Conservation (phyloP, 441 rosid genomes). For the Pelargonium myrrhifolium region DNA sequence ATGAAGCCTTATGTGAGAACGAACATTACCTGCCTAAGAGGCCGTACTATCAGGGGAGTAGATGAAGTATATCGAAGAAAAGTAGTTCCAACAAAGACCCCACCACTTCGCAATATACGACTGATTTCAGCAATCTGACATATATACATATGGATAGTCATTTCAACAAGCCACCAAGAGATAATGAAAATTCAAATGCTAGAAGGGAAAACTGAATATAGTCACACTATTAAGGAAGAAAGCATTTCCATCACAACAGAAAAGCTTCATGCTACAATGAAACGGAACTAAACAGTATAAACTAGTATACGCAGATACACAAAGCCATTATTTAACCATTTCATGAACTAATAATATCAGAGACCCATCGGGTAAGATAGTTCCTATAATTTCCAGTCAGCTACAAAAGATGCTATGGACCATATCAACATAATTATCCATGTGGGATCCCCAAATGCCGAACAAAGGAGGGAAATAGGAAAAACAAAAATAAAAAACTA, state of each 20-base stretch:
- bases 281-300: neutral
- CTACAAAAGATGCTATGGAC: neutral
- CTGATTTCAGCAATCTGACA: constrained; percentile 81
- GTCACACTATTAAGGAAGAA: neutral
- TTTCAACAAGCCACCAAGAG: neutral
- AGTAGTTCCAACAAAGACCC: constrained; percentile 85
- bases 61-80: constrained; percentile 60
- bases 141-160: neutral
- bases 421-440: neutral
- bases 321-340: neutral
- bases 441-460: neutral
- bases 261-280: neutral
- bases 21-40: constrained; percentile 50
- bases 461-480: neutral
- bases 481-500: neutral
- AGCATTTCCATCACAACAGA: constrained; percentile 1
- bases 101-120: constrained; percentile 72
- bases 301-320: neutral
- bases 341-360: neutral
- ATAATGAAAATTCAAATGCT: neutral
- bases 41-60: constrained; percentile 41
- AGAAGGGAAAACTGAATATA: neutral
- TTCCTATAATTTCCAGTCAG: neutral
- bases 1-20: neutral
- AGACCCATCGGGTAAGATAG: neutral